Evolutionary conservation across 2,329 filamentous ascomycete species (phyloP).

Genomic region (Arthroderma sp.): DNA sequence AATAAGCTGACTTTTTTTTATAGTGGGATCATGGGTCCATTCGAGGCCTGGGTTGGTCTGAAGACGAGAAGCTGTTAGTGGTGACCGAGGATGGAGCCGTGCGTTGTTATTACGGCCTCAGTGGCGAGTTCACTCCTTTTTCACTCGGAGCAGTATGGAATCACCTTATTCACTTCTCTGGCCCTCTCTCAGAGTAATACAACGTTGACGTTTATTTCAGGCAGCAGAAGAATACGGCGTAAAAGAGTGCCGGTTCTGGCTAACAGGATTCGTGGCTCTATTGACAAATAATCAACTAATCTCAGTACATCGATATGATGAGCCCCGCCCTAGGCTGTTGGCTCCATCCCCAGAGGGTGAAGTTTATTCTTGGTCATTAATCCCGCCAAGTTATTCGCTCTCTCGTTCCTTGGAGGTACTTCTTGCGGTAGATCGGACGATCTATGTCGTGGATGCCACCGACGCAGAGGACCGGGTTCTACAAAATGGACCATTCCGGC

Average conservation of each 20-base stretch:
- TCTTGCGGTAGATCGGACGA: conserved; percentile 68
- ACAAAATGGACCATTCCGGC: conserved; percentile 81
- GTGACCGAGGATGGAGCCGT: conserved; percentile 83
- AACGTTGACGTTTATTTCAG: conserved; percentile 17
- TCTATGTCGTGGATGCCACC: conserved; percentile 74
- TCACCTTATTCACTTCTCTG: background rate
- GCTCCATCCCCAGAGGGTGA: conserved; percentile 63
- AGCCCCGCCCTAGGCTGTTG: conserved; percentile 75
- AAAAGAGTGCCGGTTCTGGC: conserved; percentile 80
- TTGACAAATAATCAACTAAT: conserved; percentile 78
- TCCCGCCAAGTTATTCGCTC: conserved; percentile 75
- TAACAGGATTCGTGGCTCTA: conserved; percentile 81
- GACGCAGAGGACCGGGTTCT: conserved; percentile 86
- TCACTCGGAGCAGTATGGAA: conserved; percentile 59
- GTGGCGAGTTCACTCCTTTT: conserved; percentile 90
- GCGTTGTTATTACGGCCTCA: conserved; percentile 78
- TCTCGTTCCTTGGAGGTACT: conserved; percentile 89
- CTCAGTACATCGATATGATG: conserved; percentile 75
- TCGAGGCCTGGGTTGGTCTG: conserved; percentile 86
- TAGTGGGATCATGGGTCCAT: conserved; percentile 83
- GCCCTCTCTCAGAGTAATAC: background rate
- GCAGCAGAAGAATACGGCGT: conserved; percentile 82
- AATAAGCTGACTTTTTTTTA: conserved; percentile 10
- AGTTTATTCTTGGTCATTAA: conserved; percentile 77
- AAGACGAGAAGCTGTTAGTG: conserved; percentile 82